Evolutionary conservation across 2,329 filamentous ascomycete genomes (phyloP).

Genomic region (Chaetomium sp.): DNA sequence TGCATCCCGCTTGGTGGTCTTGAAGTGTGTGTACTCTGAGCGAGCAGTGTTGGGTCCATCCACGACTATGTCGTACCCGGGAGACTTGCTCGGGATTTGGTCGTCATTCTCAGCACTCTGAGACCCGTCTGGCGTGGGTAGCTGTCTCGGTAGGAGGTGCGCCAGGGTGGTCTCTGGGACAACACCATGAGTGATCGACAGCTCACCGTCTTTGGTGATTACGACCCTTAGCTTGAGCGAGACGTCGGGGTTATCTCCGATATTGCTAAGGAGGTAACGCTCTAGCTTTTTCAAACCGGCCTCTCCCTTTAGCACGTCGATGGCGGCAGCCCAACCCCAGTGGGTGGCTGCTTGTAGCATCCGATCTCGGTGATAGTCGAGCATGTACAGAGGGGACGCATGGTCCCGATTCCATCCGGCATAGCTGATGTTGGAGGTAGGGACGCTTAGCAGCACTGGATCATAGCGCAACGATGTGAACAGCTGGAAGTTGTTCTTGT

Average conservation of each 20-base stretch:
- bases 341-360: conserved; percentile 58
- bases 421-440: conserved; percentile 31
- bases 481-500: conserved; percentile 43
- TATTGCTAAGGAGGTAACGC: conserved; percentile 29
- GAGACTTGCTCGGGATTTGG: conserved; percentile 15
- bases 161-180: conserved; percentile 40
- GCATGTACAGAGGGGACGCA: conserved; percentile 67
- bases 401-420: conserved; percentile 48
- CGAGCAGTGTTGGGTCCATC: conserved; percentile 36
- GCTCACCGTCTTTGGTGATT: conserved; percentile 42
- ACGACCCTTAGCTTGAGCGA: conserved; percentile 50
- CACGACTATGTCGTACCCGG: conserved; percentile 38
- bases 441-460: conserved; percentile 42
- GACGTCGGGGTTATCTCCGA: conserved; percentile 21
- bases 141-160: conserved; percentile 40
- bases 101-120: conserved; percentile 16
- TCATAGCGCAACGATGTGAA: conserved; percentile 72
- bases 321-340: conserved; percentile 48
- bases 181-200: conserved; percentile 42
- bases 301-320: conserved; percentile 39
- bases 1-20: conserved; percentile 68
- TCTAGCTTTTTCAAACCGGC: conserved; percentile 40
- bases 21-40: conserved; percentile 72
- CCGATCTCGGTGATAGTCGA: conserved; percentile 70
- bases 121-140: conserved; percentile 7